phyloP scores from a whole-genome alignment of 164 flowering plant genomes.

The Platanus orientalis region DNA sequence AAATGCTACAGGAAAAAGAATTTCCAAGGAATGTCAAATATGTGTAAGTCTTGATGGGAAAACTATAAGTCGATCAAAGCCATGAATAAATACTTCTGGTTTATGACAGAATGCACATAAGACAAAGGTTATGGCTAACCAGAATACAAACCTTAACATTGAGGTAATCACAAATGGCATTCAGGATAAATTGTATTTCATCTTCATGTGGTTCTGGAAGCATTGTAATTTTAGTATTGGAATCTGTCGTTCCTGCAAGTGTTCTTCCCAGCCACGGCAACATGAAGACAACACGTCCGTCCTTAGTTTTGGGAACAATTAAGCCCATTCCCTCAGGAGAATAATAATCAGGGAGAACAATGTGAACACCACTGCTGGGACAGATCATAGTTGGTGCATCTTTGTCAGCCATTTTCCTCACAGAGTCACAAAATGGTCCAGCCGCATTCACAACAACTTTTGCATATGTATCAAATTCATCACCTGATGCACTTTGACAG shows the following conservation, averaged over 20 bases:
- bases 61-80: neutral
- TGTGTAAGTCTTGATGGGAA: too few species aligned
- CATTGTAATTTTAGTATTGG: slow-evolving; percentile 72
- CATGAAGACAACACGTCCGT: slow-evolving; percentile 98
- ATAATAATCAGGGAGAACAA: slow-evolving; percentile 96
- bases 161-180: slow-evolving; percentile 92
- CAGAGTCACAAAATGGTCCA: slow-evolving; percentile 95
- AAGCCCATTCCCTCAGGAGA: slow-evolving; percentile 99
- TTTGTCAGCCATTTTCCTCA: slow-evolving; percentile 78
- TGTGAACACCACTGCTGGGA: slow-evolving; percentile 98
- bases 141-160: slow-evolving; percentile 68
- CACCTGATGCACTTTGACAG: slow-evolving; percentile 50
- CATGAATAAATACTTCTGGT: neutral
- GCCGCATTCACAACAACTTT: slow-evolving; percentile 94
- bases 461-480: slow-evolving; percentile 87
- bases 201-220: slow-evolving; percentile 98
- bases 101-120: neutral
- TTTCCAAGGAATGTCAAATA: too few species aligned
- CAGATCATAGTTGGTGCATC: slow-evolving; percentile 71
- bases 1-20: too few species aligned
- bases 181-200: slow-evolving; percentile 91
- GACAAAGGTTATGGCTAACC: neutral
- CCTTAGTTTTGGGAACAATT: slow-evolving; percentile 98
- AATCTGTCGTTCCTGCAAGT: slow-evolving; percentile 94
- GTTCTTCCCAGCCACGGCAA: slow-evolving; percentile 99